Evolutionary conservation across 306 rosid genomes (phyloP), one percentile per base, ranked within the genome.

Genomic region (Calophaca sinica): DNA sequence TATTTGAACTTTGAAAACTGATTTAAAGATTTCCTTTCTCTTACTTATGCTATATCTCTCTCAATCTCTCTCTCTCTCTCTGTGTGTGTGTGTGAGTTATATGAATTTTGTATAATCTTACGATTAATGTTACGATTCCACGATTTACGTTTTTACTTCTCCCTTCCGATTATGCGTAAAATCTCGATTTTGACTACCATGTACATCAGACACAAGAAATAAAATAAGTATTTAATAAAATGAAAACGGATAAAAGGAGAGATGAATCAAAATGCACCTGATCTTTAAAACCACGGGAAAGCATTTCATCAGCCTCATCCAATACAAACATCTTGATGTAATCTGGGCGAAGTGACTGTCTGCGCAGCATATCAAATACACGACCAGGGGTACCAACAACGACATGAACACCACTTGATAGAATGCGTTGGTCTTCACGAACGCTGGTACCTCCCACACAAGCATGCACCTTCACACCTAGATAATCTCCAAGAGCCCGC

Each of bases 231-330:
- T 9, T 5, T 2, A 12, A n/a, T 9, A 49, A 13, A 28, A 36
- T 12, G 28, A 7, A 10, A 60, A 20, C 5, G 8, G 46, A 7
- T n/a, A 11, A 32, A 46, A 10, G 33, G 15, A 20, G 31, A 4
- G 31, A 15, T 5, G 9, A 51, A 49, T 62, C 36, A 12, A 42
- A 67, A 79, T 46, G 57, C 11, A 91, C 94, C 96, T 91, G 96
- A 74, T 91, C 96, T 71, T 88, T 91, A 79, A 91, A 91, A 71
- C 94, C 96, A 5, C 94, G 83, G 15, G 96, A 89, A 78, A 91
- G 94, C 94, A 91, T 91, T 86, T 88, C 96, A 82, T 91, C 96
- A 59, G 96, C 96, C 78, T 91, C 96, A 72, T 91, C 96, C 82
- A 91, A 83, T 36, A 89, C 94, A 82, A 91, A 91, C 94, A 91